A percentile compares a stretch with the other conserved stretches of the same genome.
phyloP scores from a whole-genome alignment of 1,139 yeast species.

The Ogataea hybrid region DNA sequence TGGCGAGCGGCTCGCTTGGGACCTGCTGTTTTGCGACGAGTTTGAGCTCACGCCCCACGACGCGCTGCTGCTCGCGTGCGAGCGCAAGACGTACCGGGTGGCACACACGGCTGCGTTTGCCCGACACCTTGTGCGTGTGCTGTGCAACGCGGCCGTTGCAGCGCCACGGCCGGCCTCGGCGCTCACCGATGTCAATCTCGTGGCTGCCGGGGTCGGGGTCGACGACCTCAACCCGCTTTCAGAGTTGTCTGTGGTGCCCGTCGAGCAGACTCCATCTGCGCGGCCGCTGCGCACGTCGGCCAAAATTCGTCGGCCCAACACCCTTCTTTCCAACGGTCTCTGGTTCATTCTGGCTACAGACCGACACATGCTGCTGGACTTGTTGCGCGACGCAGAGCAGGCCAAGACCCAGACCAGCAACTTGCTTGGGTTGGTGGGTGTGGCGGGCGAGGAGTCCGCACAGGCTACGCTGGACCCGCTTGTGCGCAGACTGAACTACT shows the following conservation, averaged over 20 bases:
- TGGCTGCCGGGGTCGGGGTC: constrained; percentile 17
- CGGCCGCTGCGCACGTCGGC: constrained; percentile 6
- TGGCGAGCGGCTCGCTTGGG: constrained; percentile 26
- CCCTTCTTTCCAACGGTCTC: constrained; percentile 18
- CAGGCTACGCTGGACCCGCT: constrained; percentile 8
- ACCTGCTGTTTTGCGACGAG: constrained; percentile 30
- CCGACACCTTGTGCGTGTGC: constrained; percentile 12
- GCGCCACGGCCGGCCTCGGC: constrained; percentile 8
- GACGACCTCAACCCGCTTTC: constrained; percentile 26
- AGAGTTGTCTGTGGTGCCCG: constrained; percentile 23
- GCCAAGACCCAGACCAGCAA: constrained; percentile 8
- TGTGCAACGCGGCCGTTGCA: constrained; percentile 6
- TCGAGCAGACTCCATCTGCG: constrained; percentile 20
- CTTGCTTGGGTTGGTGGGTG: constrained; percentile 4
- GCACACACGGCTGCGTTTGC: constrained; percentile 13
- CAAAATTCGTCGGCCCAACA: constrained; percentile 6
- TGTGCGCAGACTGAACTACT: constrained; percentile 39
- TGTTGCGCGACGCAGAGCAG: constrained; percentile 14
- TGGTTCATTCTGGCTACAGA: constrained; percentile 23
- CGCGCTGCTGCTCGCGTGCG: constrained; percentile 12
- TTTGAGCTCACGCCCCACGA: constrained; percentile 18
- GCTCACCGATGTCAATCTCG: constrained; percentile 18
- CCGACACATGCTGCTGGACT: constrained; percentile 18
- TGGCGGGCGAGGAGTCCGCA: constrained; percentile 3
- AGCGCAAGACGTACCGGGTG: constrained; percentile 13